phyloP scores from a whole-genome alignment of 306 rosid genomes.

The Purshia tridentata region DNA sequence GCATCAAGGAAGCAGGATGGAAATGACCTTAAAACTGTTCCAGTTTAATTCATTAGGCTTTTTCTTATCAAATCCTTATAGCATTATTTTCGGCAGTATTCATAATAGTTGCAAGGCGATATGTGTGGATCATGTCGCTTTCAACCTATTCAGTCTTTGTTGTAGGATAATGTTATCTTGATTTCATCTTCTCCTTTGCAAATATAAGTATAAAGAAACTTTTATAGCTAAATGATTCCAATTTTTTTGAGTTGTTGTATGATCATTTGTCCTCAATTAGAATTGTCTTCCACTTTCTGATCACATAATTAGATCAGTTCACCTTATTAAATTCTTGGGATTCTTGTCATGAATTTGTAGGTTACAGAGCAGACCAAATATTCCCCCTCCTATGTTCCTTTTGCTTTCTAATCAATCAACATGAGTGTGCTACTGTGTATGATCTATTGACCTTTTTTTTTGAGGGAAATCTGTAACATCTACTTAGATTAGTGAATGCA shows the following conservation, averaged over 20 bases:
- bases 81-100: not conserved
- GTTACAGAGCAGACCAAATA: too few relatives aligned
- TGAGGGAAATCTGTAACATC: too few relatives aligned
- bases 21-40: constrained; percentile 25
- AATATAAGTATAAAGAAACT: not conserved
- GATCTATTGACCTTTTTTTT: too few relatives aligned
- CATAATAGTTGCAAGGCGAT: not conserved
- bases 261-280: not conserved
- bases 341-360: too few relatives aligned
- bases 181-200: not conserved
- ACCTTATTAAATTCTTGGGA: not conserved
- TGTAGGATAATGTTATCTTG: not conserved
- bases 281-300: not conserved
- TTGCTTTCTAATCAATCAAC: too few relatives aligned
- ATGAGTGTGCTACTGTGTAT: too few relatives aligned
- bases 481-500: too few relatives aligned
- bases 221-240: not conserved
- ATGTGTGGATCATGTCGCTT: not conserved
- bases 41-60: constrained; percentile 15
- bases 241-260: not conserved
- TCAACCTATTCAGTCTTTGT: not conserved
- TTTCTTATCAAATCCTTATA: not conserved
- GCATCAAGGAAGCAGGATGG: constrained; percentile 30
- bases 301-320: not conserved
- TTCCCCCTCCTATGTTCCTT: too few relatives aligned